Conservation (phyloP, 1,284 basidiomycete genomes). For the Trichosporon ovoides region DNA sequence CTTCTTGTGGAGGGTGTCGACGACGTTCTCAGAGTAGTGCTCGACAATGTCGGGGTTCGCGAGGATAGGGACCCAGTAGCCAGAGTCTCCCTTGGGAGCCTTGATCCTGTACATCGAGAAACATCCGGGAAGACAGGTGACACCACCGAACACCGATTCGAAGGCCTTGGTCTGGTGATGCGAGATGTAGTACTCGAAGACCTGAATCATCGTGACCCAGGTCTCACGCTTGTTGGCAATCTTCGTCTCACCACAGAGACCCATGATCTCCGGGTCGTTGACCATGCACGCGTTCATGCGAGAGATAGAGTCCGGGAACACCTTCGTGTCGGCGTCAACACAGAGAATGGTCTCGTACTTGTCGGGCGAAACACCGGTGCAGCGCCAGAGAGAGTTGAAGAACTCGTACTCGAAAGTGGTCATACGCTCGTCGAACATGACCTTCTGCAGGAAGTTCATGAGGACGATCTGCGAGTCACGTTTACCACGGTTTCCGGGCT, state of each 20-base stretch:
- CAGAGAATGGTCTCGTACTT: constrained; percentile 93
- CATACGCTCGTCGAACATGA: constrained; percentile 99
- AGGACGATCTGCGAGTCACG: constrained; percentile 96
- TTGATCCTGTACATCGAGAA: constrained; percentile 99
- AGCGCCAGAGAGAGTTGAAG: constrained; percentile 93
- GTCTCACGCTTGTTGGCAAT: constrained; percentile 97
- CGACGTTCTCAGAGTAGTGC: constrained; percentile 96
- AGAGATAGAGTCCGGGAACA: constrained; percentile 88
- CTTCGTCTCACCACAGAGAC: constrained; percentile 96
- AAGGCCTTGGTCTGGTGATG: constrained; percentile 99
- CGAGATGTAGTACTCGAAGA: constrained; percentile 99
- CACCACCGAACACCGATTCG: constrained; percentile 99
- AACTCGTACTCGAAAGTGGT: constrained; percentile 99
- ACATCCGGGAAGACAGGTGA: constrained; percentile 97
- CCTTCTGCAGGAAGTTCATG: constrained; percentile 96
- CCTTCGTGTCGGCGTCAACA: constrained; percentile 98
- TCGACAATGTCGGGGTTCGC: constrained; percentile 96
- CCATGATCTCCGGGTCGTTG: constrained; percentile 95
- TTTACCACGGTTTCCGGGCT: constrained; percentile 98
- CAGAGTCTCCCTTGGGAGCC: constrained; percentile 80
- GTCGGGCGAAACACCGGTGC: constrained; percentile 92
- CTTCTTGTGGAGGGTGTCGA: constrained; percentile 98
- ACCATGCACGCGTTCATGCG: constrained; percentile 93
- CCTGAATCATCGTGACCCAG: constrained; percentile 95
- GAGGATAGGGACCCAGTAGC: constrained; percentile 97